Base-by-base conservation (phyloP, 805 yeast genomes). In the Cyberlindnera mycetangii region DNA sequence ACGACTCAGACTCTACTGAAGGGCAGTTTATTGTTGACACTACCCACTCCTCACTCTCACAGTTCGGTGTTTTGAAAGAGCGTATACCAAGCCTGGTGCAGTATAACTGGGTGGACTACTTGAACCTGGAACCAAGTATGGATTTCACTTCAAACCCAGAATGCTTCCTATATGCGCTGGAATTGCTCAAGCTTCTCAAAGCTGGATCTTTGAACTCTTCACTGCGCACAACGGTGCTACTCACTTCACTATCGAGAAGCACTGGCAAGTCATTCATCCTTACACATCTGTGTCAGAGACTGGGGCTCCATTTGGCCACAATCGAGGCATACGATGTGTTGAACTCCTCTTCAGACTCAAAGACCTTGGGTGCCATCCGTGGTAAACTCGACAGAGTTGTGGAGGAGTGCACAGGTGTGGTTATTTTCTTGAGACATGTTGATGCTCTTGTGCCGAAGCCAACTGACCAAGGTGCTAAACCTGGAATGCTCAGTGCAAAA, bases 211-310 rank as follows among this genome's bases (percentile, higher is more conserved):
- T 24, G 27, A 61, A 49, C 39, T 54, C 54, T n/a, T 62, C 70
- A 2, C 56, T 87, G 27, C 74, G 72, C 38, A 82, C 95, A 0
- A 74, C 88, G 0, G 66, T 89, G 0, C 59, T 89, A 20, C 60
- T 93, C 18, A 77, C 75, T 40, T 87, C 97, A 4, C 67, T 79
- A 54, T 75, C 81, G 24, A 69, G 95, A 42, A 89, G 85, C 8
- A 79, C 86, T 7, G 99, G 99, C 0, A 92, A 92, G 57, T 60
- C 85, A 0, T 78, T 83, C 0, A 56, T 86, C 19, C 78, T 88
- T 0, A 62, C 73, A 40, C 76, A 77, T 44, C 57, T 80, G 2
- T 72, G 86, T 0, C 61, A 68, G 8, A 76, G 76, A 24, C 61
- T 82, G 24, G 96, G 97, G 0, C 62, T 81, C 8, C 83, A 85